Evolutionary conservation across 345 rosid species (phyloP).

Genomic region (Eucalyptus cloeziana): DNA sequence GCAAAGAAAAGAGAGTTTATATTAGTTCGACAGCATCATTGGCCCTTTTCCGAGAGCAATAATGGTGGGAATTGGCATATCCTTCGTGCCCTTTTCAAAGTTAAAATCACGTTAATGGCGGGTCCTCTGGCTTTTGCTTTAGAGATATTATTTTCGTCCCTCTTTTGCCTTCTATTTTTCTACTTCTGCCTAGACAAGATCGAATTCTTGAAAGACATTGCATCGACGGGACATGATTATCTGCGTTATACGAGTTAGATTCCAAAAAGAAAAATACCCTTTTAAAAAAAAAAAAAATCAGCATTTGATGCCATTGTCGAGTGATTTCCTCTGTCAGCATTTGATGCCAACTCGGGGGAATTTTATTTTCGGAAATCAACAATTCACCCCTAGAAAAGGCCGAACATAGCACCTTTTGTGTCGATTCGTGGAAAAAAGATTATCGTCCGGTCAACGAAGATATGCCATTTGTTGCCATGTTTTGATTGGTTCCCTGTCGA

Average conservation of each 20-base stretch:
- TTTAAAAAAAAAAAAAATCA: background rate
- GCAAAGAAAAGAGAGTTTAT: background rate
- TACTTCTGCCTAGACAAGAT: background rate
- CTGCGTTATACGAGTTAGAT: background rate
- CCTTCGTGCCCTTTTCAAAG: background rate
- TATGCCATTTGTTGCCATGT: background rate
- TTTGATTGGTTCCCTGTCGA: background rate
- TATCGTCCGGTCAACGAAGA: background rate
- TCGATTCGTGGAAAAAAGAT: background rate
- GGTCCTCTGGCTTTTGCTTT: background rate
- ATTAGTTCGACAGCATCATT: background rate
- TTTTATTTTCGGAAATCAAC: background rate
- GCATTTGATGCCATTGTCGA: background rate
- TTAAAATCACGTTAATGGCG: background rate
- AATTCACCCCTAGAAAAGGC: background rate
- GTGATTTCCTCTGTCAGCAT: background rate
- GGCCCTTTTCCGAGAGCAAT: background rate
- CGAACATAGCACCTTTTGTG: background rate
- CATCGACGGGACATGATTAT: background rate
- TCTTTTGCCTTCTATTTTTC: background rate
- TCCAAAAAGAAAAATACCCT: background rate
- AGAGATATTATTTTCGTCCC: background rate
- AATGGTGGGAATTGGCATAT: background rate
- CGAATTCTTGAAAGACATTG: background rate
- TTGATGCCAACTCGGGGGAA: background rate